Evolutionary conservation across 1,139 yeast genomes (phyloP).

Genomic region (Sugiyamaella grinbergsii): DNA sequence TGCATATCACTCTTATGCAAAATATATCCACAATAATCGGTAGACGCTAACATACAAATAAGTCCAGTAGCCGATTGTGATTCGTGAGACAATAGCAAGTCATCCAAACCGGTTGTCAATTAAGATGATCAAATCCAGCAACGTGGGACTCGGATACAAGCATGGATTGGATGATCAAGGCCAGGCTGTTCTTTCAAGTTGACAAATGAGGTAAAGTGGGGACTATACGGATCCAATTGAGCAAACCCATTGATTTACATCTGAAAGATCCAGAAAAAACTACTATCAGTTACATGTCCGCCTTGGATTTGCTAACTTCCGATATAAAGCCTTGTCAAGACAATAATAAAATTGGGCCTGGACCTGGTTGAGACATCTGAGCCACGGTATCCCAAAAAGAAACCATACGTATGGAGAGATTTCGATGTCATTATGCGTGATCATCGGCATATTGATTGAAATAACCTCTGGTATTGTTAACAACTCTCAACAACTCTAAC

Average conservation of each 20-base stretch:
- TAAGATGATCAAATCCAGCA: slow-evolving; percentile 2
- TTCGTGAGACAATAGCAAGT: slow-evolving; percentile 3
- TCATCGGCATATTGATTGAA: slow-evolving; percentile 8
- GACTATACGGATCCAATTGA: not conserved
- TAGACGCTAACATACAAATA: not conserved
- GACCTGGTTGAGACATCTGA: too few species aligned
- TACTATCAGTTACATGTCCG: too few species aligned
- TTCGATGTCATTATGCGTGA: slow-evolving; percentile 17
- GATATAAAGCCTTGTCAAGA: too few species aligned
- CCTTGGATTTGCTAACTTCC: too few species aligned
- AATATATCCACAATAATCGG: slow-evolving; percentile 4
- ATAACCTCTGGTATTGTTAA: slow-evolving; percentile 1
- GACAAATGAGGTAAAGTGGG: slow-evolving; percentile 8
- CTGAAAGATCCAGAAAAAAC: too few species aligned
- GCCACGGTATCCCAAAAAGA: too few species aligned
- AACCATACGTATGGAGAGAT: slow-evolving; percentile 3
- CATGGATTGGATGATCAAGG: too few species aligned
- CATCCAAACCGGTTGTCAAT: too few species aligned
- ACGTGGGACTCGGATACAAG: too few species aligned
- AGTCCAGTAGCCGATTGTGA: too few species aligned
- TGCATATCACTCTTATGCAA: not conserved
- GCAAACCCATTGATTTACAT: not conserved
- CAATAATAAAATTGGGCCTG: too few species aligned
- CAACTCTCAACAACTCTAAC: slow-evolving; percentile 4
- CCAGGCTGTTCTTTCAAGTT: not conserved